Evolutionary conservation across 768 basidiomycete species (phyloP).

Genomic region (Mycena olivaceomarginata): DNA sequence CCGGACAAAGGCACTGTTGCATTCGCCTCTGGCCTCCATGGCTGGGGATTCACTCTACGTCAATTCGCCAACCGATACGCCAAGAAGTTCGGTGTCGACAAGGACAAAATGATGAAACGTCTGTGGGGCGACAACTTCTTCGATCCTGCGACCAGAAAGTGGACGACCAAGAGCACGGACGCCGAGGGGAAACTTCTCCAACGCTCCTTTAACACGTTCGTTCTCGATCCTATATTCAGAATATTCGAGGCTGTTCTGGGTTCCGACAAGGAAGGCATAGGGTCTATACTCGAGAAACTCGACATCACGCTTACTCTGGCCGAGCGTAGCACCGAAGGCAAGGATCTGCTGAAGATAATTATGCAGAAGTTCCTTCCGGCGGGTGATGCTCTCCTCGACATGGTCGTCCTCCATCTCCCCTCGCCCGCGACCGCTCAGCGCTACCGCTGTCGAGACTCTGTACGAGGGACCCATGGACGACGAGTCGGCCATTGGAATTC

Average conservation of each 20-base stretch:
- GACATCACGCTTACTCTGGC: conserved; percentile 91
- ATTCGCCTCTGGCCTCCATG: conserved; percentile 99
- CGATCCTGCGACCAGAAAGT: conserved; percentile 97
- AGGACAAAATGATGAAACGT: conserved; percentile 92
- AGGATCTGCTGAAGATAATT: conserved; percentile 95
- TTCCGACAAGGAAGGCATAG: conserved; percentile 95
- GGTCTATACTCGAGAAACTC: conserved; percentile 94
- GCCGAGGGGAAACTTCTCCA: conserved; percentile 92
- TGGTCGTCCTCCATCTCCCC: conserved; percentile 99
- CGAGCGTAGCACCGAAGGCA: conserved; percentile 95
- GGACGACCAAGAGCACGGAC: conserved; percentile 86
- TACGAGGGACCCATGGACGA: conserved; percentile 99
- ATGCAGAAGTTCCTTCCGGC: conserved; percentile 99
- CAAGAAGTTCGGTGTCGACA: conserved; percentile 99
- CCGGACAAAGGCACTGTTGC: conserved; percentile 99
- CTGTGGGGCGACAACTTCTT: conserved; percentile 96
- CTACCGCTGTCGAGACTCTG: conserved; percentile 99
- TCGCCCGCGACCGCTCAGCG: conserved; percentile 98
- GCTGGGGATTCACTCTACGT: conserved; percentile 99
- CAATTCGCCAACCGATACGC: conserved; percentile 96
- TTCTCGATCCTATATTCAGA: conserved; percentile 99
- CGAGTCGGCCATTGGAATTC: conserved; percentile 98
- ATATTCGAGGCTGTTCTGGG: conserved; percentile 99
- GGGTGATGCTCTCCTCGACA: conserved; percentile 98
- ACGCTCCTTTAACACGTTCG: conserved; percentile 98